These are phyloP conservation scores for Trichoderma gracile DNA, from an alignment of 2,329 filamentous ascomycete species.

Conservation along the genomic window DNA sequence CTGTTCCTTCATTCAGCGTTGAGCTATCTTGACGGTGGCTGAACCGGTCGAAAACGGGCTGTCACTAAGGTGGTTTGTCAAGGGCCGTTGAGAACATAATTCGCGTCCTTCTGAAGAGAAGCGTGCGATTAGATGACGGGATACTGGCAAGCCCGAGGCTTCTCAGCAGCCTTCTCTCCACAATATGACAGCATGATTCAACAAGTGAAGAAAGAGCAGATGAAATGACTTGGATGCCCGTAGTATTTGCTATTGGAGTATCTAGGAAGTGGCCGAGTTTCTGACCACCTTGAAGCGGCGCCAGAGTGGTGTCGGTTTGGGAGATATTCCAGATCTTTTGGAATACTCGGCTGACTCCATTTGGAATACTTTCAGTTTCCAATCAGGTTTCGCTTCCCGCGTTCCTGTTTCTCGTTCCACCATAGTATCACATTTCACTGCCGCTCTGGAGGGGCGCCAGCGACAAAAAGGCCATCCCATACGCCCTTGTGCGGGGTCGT, in stretches of 20 bases:
- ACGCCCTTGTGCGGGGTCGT: constrained; percentile 11
- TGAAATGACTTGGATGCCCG: too few relatives aligned
- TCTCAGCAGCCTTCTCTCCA: too few relatives aligned
- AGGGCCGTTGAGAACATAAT: not conserved
- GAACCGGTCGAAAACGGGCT: not conserved
- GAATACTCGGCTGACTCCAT: not conserved
- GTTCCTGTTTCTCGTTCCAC: too few relatives aligned
- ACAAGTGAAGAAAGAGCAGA: too few relatives aligned
- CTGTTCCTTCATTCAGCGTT: constrained; percentile 1
- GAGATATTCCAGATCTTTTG: constrained; percentile 9
- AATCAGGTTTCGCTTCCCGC: not conserved
- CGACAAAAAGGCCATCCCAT: not conserved
- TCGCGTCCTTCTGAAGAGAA: too few relatives aligned
- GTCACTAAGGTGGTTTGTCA: too few relatives aligned
- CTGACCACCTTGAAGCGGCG: not conserved
- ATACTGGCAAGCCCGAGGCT: too few relatives aligned
- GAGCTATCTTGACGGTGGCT: constrained; percentile 7
- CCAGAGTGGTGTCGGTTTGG: not conserved
- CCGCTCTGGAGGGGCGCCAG: constrained; percentile 16
- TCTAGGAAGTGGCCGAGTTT: too few relatives aligned
- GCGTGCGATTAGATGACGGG: too few relatives aligned
- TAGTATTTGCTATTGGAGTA: too few relatives aligned
- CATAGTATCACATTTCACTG: not conserved
- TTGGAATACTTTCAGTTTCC: not conserved
- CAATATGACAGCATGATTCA: too few relatives aligned